Base-by-base conservation (phyloP, 2,329 filamentous ascomycete species). In the Colletotrichum sp. region DNA sequence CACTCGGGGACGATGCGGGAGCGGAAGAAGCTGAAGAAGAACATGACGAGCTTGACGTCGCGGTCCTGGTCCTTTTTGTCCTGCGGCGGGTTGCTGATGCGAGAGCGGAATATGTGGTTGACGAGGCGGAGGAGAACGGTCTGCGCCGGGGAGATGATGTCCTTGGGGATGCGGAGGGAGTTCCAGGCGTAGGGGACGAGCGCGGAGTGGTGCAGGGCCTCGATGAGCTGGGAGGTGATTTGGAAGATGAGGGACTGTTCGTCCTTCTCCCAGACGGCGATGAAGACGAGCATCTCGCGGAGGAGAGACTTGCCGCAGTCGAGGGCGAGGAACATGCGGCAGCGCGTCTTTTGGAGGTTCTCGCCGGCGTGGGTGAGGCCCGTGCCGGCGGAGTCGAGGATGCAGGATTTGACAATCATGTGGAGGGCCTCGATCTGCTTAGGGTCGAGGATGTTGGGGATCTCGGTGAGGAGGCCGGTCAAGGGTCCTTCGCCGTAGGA, bases 371-470 rank as follows among this genome's bases (percentile, higher is more conserved):
- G 83, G 58, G 92, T 93, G 9, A 91, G 85, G 0, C 92, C 91
- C 76, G 93, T 93, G 73, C 94, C 94, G 73, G 91, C 88, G n/a
- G 91, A 92, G 78, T 97, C 94, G 27, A 98, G 91, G 67, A 98
- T 97, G 75, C 96, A 97, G 16, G 95, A 96, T 86, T 98, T 98
- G 79, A 98, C 93, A 73, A 98, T 97, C 96, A 98, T 98, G 69
- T 98, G 96, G 67, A 98, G 86, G 8, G 97, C 96, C 83, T 98
- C 96, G 68, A 98, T 98, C 83, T 98, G 96, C 70, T 95, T 96
- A 0, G 96, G 96, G 57, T 97, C 96, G 34, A 98, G 88, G 47
- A 98, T 98, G 77, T 98, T 94, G 34, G 96, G 96, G 15, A 98
- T 95, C 81, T 98, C 96, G 0, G 96, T 98, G 69, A 98, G 86